phyloP scores from a whole-genome alignment of 768 basidiomycete genomes.

The Trametes punicea region DNA sequence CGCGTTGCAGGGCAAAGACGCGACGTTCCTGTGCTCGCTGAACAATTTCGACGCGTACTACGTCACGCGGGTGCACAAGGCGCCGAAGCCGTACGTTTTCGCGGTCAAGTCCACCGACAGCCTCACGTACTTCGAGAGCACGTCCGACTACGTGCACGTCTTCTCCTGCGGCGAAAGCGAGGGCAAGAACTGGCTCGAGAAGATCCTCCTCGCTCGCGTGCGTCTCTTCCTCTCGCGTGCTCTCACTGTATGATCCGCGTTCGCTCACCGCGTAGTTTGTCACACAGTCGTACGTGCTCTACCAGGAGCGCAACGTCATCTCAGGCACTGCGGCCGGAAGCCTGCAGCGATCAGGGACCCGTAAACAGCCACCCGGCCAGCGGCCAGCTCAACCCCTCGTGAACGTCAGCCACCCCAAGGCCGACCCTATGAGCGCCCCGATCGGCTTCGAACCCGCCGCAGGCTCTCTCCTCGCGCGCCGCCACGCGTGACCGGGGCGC shows the following conservation, averaged over 20 bases:
- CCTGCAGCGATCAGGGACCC: conserved; percentile 37
- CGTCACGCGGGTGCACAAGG: conserved; percentile 71
- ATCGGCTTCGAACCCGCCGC: conserved; percentile 57
- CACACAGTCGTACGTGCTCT: conserved; percentile 72
- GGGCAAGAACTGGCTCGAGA: conserved; percentile 75
- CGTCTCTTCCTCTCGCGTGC: conserved; percentile 30
- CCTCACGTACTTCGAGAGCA: conserved; percentile 81
- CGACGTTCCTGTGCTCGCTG: conserved; percentile 75
- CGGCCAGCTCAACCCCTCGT: conserved; percentile 48
- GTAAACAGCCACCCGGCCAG: conserved; percentile 30
- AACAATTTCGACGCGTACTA: conserved; percentile 87
- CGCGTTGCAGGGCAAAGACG: conserved; percentile 72
- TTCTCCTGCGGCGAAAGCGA: conserved; percentile 77
- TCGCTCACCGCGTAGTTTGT: conserved; percentile 14
- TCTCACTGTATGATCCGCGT: neutral
- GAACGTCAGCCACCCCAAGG: conserved; percentile 40
- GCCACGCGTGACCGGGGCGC: neutral
- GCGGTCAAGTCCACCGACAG: conserved; percentile 88
- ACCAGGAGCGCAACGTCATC: conserved; percentile 74
- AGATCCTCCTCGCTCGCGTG: conserved; percentile 78
- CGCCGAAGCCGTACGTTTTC: conserved; percentile 84
- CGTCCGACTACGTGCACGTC: conserved; percentile 81
- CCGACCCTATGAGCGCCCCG: conserved; percentile 31
- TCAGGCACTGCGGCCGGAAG: conserved; percentile 37
- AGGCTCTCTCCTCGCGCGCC: conserved; percentile 60